Evolutionary conservation across 768 basidiomycete genomes (phyloP).

Genomic region (Tylopilus plumbeoviolaceoides): DNA sequence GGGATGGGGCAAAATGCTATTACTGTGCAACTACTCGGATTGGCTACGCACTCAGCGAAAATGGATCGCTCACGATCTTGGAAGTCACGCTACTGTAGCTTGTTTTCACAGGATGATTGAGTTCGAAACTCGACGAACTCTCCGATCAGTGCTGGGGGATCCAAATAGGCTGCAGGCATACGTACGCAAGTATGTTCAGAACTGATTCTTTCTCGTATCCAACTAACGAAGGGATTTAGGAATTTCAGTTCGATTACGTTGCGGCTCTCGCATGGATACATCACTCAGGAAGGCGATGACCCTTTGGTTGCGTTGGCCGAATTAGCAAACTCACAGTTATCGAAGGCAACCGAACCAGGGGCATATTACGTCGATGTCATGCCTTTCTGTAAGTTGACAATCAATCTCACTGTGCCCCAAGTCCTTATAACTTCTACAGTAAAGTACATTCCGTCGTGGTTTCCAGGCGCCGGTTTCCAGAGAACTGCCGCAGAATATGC

Average conservation of each 20-base stretch:
- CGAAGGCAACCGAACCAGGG: conserved; percentile 3
- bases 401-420: too few relatives aligned
- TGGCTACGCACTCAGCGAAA: too few relatives aligned
- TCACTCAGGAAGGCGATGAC: conserved; percentile 34
- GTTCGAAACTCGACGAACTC: not conserved
- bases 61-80: too few relatives aligned
- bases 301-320: conserved; percentile 31
- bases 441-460: conserved; percentile 13
- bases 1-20: too few relatives aligned
- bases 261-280: conserved; percentile 38
- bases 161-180: too few relatives aligned
- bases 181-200: conserved; percentile 11
- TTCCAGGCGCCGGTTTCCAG: conserved; percentile 20
- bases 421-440: conserved; percentile 7
- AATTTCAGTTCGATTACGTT: conserved; percentile 26
- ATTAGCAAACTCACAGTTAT: conserved; percentile 24
- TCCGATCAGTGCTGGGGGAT: conserved; percentile 5
- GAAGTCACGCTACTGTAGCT: too few relatives aligned
- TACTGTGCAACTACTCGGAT: too few relatives aligned
- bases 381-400: conserved; percentile 12
- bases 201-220: too few relatives aligned
- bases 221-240: not conserved
- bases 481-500: conserved; percentile 8
- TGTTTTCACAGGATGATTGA: too few relatives aligned
- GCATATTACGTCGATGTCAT: conserved; percentile 13